phyloP scores from a whole-genome alignment of 164 flowering plant species.

The Macadamia tetraphylla region DNA sequence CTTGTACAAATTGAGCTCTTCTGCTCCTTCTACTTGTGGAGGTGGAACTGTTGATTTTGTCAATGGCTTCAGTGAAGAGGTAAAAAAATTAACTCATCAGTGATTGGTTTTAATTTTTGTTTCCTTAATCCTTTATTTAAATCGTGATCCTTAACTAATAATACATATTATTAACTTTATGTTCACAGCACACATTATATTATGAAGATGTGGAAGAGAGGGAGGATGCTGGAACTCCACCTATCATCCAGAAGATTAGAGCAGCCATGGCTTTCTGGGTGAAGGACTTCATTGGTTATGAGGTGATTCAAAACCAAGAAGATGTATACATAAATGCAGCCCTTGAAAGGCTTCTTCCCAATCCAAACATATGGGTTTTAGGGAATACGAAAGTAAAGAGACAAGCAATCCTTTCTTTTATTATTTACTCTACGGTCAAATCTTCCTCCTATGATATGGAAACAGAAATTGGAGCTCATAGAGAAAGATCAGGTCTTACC shows the following conservation, averaged over 20 bases:
- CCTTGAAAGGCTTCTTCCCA: conserved; percentile 24
- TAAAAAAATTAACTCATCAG: background rate
- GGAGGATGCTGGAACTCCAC: conserved; percentile 73
- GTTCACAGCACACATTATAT: conserved; percentile 67
- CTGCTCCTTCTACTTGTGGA: conserved; percentile 74
- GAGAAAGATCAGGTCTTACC: conserved; percentile 2
- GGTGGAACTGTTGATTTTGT: conserved; percentile 74
- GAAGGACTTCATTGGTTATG: conserved; percentile 69
- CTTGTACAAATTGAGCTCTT: conserved; percentile 38
- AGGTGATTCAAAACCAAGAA: conserved; percentile 45
- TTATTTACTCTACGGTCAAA: conserved; percentile 38
- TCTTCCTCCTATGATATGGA: conserved; percentile 2
- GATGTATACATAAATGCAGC: conserved; percentile 33
- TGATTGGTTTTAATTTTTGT: background rate
- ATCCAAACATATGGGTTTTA: conserved; percentile 37
- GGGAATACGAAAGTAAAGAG: conserved; percentile 52
- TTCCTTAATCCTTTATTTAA: background rate
- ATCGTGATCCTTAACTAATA: background rate
- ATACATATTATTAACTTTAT: background rate
- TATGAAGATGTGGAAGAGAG: conserved; percentile 63
- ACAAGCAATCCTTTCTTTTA: conserved; percentile 70
- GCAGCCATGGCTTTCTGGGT: conserved; percentile 80
- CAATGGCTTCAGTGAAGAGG: conserved; percentile 52
- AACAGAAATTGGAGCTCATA: background rate
- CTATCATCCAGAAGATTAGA: conserved; percentile 20